These are phyloP conservation scores for Didymella keratinophila DNA, from an alignment of 2,329 filamentous ascomycete species.

Conservation along the genomic window DNA sequence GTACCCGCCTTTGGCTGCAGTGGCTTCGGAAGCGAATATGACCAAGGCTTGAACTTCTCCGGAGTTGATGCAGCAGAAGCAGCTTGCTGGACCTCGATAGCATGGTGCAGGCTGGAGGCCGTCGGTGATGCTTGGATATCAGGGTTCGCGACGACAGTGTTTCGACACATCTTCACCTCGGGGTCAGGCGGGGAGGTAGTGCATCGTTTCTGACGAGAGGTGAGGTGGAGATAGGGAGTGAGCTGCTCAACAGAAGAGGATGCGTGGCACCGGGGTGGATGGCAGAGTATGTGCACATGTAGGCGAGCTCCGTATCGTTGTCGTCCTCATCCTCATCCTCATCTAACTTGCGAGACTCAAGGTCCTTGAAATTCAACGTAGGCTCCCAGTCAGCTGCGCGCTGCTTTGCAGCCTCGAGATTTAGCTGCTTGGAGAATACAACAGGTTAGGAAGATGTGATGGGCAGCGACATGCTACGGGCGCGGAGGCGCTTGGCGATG, in stretches of 20 bases:
- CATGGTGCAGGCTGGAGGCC: neutral
- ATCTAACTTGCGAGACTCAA: neutral
- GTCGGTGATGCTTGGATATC: neutral
- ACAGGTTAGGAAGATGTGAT: neutral
- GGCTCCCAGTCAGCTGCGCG: constrained; percentile 18
- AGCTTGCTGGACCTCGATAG: neutral
- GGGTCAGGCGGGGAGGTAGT: neutral
- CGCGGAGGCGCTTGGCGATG: neutral
- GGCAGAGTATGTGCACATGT: constrained; percentile 15
- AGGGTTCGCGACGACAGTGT: neutral
- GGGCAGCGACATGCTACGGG: neutral
- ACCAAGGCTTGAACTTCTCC: neutral
- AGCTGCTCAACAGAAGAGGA: constrained; percentile 7
- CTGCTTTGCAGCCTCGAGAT: constrained; percentile 3
- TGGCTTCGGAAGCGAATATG: constrained; percentile 13
- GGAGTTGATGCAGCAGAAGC: neutral
- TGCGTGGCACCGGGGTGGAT: constrained; percentile 20
- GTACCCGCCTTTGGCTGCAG: constrained; percentile 24
- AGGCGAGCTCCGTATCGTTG: neutral
- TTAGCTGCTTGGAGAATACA: neutral
- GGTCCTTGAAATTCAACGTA: neutral
- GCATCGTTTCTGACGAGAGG: neutral
- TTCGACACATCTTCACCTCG: no score
- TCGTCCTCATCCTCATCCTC: neutral
- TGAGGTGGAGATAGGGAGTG: neutral